A percentile compares a stretch with the other conserved stretches of the same genome.
Conservation (phyloP, 1,284 basidiomycete genomes). For the Pseudozyma hubeiensis region DNA sequence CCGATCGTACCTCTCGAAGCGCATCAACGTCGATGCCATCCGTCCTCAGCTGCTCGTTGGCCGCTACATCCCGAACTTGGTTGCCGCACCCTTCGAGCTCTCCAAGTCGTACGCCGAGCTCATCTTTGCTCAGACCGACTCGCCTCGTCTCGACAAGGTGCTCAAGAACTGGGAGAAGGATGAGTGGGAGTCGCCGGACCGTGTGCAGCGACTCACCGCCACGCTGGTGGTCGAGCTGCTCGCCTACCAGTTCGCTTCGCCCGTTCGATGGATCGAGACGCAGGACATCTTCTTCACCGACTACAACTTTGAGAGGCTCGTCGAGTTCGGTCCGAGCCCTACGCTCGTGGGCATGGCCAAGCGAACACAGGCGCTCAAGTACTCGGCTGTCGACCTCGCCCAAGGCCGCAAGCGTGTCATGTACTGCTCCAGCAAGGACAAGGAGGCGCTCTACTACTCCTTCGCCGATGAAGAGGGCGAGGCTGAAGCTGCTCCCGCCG, state of each 20-base stretch:
- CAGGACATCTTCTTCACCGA: slow-evolving; percentile 91
- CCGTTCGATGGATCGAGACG: slow-evolving; percentile 97
- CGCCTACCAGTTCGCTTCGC: slow-evolving; percentile 84
- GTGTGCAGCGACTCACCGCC: slow-evolving; percentile 92
- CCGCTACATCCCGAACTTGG: slow-evolving; percentile 92
- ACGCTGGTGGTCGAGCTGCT: slow-evolving; percentile 94
- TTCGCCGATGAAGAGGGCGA: slow-evolving; percentile 84
- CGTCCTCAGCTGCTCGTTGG: slow-evolving; percentile 80
- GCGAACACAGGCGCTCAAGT: slow-evolving; percentile 94
- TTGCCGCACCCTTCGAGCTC: slow-evolving; percentile 93
- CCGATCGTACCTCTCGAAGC: slow-evolving; percentile 94
- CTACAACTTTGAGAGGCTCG: slow-evolving; percentile 90
- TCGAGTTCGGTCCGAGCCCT: slow-evolving; percentile 95
- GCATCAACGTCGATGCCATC: slow-evolving; percentile 81
- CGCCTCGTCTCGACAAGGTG: slow-evolving; percentile 90
- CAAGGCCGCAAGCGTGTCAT: slow-evolving; percentile 83
- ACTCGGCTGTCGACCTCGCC: slow-evolving; percentile 89
- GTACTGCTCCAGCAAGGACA: slow-evolving; percentile 92
- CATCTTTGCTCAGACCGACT: slow-evolving; percentile 74
- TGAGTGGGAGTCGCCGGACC: slow-evolving; percentile 82
- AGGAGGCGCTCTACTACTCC: slow-evolving; percentile 96
- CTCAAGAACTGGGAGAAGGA: slow-evolving; percentile 93
- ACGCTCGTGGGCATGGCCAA: slow-evolving; percentile 96
- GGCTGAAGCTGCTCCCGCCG: slow-evolving; percentile 70
- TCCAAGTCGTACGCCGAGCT: slow-evolving; percentile 89